A percentile compares a stretch with the other conserved stretches of the same genome.
Evolutionary conservation across 2,329 filamentous ascomycete species (phyloP).

Genomic region (Pseudogymnoascus sp.): DNA sequence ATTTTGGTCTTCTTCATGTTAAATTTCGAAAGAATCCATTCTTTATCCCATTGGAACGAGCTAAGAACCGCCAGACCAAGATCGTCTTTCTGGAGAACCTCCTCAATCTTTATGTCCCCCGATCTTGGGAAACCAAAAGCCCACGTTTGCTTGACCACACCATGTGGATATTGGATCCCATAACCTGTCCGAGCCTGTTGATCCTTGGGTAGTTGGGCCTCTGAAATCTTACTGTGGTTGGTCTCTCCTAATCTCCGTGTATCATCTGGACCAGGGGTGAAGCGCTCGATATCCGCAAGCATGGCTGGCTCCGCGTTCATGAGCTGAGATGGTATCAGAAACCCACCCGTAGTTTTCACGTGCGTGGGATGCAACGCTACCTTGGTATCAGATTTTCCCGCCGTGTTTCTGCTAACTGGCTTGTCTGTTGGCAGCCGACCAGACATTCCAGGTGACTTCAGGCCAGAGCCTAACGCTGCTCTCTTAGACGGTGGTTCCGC

Average conservation of each 20-base stretch:
- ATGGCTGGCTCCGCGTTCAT: conserved; percentile 2
- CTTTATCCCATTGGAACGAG: conserved; percentile 76
- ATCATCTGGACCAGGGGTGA: neutral
- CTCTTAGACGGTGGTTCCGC: neutral
- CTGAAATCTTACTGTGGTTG: neutral
- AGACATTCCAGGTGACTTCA: neutral
- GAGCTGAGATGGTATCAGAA: conserved; percentile 8
- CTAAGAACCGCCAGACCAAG: conserved; percentile 74
- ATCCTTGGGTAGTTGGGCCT: conserved; percentile 11
- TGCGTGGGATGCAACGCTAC: neutral
- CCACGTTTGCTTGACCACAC: conserved; percentile 76
- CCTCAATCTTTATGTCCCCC: conserved; percentile 75
- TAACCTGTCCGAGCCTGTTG: conserved; percentile 8
- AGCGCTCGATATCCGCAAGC: neutral
- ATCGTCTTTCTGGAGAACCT: conserved; percentile 66
- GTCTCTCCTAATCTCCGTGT: neutral
- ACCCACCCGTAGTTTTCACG: neutral
- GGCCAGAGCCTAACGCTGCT: neutral
- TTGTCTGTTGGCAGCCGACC: neutral
- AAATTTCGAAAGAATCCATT: conserved; percentile 70
- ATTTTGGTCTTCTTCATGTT: conserved; percentile 51
- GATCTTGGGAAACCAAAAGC: conserved; percentile 51
- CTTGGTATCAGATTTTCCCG: neutral
- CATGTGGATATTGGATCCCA: conserved; percentile 33
- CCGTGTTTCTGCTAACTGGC: neutral